A percentile compares a stretch with the other conserved stretches of the same genome.
Evolutionary conservation across 192 early-diverging fungal genomes (phyloP).

Genomic region (Rhizophlyctis rosea): DNA sequence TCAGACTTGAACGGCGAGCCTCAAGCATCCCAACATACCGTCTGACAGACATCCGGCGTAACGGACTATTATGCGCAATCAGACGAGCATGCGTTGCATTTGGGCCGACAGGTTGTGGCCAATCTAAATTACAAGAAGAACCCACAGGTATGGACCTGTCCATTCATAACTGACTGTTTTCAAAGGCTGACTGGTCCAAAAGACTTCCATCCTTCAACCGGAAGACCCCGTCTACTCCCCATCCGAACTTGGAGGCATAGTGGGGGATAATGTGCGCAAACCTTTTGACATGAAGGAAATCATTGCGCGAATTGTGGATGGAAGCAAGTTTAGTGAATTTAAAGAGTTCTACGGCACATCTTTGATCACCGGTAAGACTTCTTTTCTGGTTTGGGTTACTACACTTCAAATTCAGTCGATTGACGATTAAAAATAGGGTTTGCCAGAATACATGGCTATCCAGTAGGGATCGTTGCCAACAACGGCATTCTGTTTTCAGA

Average conservation of each 20-base stretch:
- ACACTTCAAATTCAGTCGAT: too few species aligned
- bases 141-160: constrained; percentile 40
- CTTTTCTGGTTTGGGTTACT: not conserved
- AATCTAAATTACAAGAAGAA: constrained; percentile 79
- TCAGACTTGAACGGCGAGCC: not conserved
- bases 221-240: not conserved
- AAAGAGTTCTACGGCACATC: constrained; percentile 85
- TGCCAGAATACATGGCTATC: constrained; percentile 83
- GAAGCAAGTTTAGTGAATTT: constrained; percentile 84
- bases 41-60: constrained; percentile 75
- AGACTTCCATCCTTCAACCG: not conserved
- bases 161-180: not conserved
- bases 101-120: constrained; percentile 82
- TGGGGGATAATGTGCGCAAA: constrained; percentile 83
- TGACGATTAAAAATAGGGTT: too few species aligned
- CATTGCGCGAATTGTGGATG: constrained; percentile 91
- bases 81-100: constrained; percentile 83
- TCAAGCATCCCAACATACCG: not conserved
- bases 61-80: constrained; percentile 87
- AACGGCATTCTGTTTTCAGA: constrained; percentile 94
- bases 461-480: constrained; percentile 90
- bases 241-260: constrained; percentile 82
- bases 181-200: not conserved
- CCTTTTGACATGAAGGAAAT: constrained; percentile 88
- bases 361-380: constrained; percentile 67